Evolutionary conservation across 805 yeast genomes (phyloP).

Genomic region (Candida dajiaensis): DNA sequence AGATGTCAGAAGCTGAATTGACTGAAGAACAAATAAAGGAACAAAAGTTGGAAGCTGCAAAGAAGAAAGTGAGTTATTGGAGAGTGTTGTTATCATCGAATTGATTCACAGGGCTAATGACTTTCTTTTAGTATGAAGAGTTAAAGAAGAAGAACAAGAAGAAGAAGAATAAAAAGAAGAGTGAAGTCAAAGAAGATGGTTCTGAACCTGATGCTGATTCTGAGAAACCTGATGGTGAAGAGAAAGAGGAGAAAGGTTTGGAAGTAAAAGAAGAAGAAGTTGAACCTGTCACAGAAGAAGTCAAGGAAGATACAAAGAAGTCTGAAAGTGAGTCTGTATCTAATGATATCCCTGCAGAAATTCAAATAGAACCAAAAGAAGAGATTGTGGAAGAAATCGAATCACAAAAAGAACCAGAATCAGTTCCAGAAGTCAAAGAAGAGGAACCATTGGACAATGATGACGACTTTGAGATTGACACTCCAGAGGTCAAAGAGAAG

Average conservation of each 20-base stretch:
- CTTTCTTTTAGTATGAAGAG: constrained; percentile 44
- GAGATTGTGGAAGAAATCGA: constrained; percentile 6
- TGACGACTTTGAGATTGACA: neutral
- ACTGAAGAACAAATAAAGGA: constrained; percentile 34
- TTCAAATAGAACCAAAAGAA: neutral
- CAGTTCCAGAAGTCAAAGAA: neutral
- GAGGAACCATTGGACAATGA: neutral
- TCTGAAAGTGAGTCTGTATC: neutral
- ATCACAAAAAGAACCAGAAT: no score
- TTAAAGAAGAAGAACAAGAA: constrained; percentile 55
- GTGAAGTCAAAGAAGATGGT: constrained; percentile 8
- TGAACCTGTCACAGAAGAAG: no score
- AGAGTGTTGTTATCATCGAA: neutral
- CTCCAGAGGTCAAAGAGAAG: neutral
- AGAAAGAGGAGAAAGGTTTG: neutral
- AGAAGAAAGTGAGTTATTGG: neutral
- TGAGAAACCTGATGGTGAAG: constrained; percentile 4
- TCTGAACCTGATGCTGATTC: constrained; percentile 5
- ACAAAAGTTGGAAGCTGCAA: constrained; percentile 62
- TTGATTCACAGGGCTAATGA: neutral
- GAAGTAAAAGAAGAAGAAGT: neutral
- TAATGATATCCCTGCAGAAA: constrained; percentile 5
- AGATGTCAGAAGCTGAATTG: constrained; percentile 13
- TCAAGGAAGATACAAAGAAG: no score
- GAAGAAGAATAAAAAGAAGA: constrained; percentile 32